phyloP scores from a whole-genome alignment of 1,284 basidiomycete species.

The Hemileia vastatrix region DNA sequence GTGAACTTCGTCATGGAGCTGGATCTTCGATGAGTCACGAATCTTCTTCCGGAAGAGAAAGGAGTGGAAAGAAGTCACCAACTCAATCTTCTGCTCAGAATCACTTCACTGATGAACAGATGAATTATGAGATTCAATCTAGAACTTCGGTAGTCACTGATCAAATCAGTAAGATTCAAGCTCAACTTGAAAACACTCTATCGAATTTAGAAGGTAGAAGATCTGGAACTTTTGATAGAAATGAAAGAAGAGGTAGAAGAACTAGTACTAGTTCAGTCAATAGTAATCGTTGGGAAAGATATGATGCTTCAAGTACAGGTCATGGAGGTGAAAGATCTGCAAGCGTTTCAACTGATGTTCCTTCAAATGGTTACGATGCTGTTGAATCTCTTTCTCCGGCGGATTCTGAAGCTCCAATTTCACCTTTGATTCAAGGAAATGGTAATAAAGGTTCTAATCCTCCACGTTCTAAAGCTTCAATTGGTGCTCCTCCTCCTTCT shows the following conservation, averaged over 20 bases:
- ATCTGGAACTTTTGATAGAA: constrained; percentile 31
- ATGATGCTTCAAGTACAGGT: background rate
- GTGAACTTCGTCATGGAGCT: background rate
- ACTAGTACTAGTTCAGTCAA: background rate
- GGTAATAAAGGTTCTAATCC: background rate
- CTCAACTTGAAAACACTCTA: constrained; percentile 38
- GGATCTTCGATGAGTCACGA: background rate
- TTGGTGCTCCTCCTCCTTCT: too few relatives aligned
- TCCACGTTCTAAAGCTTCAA: background rate
- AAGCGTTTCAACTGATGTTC: background rate
- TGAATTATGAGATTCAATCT: constrained; percentile 38
- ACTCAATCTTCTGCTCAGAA: constrained; percentile 23
- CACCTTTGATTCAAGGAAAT: background rate
- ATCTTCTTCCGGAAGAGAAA: constrained; percentile 1
- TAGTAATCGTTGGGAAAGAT: background rate
- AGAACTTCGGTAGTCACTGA: constrained; percentile 36
- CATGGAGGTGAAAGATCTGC: background rate
- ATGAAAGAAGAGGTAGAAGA: constrained; percentile 24
- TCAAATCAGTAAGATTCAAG: constrained; percentile 38
- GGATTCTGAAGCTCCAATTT: background rate
- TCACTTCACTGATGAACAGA: constrained; percentile 40
- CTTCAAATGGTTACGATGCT: background rate
- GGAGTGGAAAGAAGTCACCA: background rate
- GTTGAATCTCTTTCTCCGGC: background rate
- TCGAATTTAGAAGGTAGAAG: constrained; percentile 35